Base-by-base conservation (phyloP, 164 flowering plant genomes). In the Magnolia officinalis region DNA sequence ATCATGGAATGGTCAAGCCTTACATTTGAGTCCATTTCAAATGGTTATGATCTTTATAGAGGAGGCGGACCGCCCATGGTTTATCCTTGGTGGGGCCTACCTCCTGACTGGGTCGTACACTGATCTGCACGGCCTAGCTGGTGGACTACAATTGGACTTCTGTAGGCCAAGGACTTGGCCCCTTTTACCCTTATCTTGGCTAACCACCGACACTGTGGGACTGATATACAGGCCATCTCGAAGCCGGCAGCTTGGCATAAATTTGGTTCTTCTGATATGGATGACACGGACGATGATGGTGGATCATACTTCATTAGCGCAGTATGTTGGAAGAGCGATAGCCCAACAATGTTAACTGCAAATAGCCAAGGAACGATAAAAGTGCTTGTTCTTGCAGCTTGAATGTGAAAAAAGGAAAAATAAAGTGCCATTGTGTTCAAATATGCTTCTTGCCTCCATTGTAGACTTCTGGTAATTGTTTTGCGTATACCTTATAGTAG, bases 291-390 rank as follows among this genome's bases (percentile, higher is more conserved):
- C 26, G 91, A 89, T 31, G 98, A 90, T 76, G 89, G 86, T 6
- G 94, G 88, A 51, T 89, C 97, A 21, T 88, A 91, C 80, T 96
- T 96, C 82, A 93, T 92, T 61, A 94, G 98, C 74, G 96, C 98
- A 14, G 99, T 96, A 1, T 91, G 98, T 83, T 96, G 99, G 98
- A 96, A 96, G 86, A 92, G 95, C 61, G 96, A 93, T 78, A 90
- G 92, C 80, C 90, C 98, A 14, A 95, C 98, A 0, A 86, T 96
- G 84, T 78, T 94, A 78, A 84, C 97, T 14, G 99, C 99, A 6
- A 96, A 94, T 77, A 96, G 98, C 80, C 96, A 89, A 81, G 99
- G 99, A 75, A 94, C 94, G 2, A 93, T 95, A n/a, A 94, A 93
- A 80, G 98, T 94, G 16, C 89, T 94, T 49, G 90, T 89, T 10